These are phyloP conservation scores for Hypoxylon crocopeplum DNA, from an alignment of 495 filamentous ascomycete species.

Conservation along the genomic window DNA sequence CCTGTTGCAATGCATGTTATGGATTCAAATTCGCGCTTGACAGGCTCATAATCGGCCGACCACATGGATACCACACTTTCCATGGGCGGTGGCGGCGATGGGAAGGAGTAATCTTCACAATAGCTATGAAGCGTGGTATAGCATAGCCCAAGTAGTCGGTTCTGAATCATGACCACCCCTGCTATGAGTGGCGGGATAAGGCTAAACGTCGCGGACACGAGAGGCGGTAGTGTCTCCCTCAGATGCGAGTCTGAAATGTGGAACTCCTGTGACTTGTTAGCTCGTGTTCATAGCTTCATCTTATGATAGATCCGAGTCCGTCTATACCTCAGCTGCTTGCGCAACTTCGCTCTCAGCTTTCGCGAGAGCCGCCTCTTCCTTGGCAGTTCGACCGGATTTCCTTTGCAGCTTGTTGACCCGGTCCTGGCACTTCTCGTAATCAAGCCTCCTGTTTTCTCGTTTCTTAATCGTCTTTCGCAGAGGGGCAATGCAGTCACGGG, in stretches of 20 bases:
- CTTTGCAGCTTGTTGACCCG: slow-evolving; percentile 72
- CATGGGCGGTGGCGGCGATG: slow-evolving; percentile 76
- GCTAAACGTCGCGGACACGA: slow-evolving; percentile 77
- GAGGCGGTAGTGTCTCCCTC: slow-evolving; percentile 73
- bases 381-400: slow-evolving; percentile 74
- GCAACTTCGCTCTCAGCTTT: slow-evolving; percentile 82
- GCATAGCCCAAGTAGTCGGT: slow-evolving; percentile 79
- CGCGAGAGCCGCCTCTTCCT: slow-evolving; percentile 76
- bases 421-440: slow-evolving; percentile 83
- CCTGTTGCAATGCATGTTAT: slow-evolving; percentile 73
- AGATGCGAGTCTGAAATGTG: slow-evolving; percentile 82
- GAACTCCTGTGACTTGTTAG: slow-evolving; percentile 67
- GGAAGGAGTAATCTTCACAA: slow-evolving; percentile 73
- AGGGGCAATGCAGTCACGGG: slow-evolving; percentile 73
- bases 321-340: slow-evolving; percentile 66
- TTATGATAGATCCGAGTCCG: slow-evolving; percentile 1
- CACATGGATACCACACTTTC: slow-evolving; percentile 74
- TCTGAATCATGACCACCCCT: slow-evolving; percentile 80
- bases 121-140: slow-evolving; percentile 86
- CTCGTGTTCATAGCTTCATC: background rate
- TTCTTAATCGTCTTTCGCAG: slow-evolving; percentile 93
- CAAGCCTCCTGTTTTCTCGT: slow-evolving; percentile 85
- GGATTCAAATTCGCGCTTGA: slow-evolving; percentile 76
- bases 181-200: slow-evolving; percentile 79
- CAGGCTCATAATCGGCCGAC: slow-evolving; percentile 68